Evolutionary conservation across 139 green algal genomes (phyloP).

Genomic region (Raphidocelis subcapitata): DNA sequence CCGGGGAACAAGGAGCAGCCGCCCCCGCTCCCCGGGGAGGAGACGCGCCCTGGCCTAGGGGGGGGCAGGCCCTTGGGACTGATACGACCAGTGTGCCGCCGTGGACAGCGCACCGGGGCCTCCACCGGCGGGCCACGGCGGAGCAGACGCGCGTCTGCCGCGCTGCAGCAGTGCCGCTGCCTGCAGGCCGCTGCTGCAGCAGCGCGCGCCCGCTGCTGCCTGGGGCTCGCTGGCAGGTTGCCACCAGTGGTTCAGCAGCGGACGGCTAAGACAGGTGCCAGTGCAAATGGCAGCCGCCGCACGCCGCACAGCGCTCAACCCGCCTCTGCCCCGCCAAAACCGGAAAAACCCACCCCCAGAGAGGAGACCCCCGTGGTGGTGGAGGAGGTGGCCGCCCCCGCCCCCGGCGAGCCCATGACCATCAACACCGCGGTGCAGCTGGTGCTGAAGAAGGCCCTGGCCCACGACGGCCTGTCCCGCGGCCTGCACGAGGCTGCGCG

Average conservation of each 20-base stretch:
- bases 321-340: too few relatives aligned
- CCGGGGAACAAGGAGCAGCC: not conserved
- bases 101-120: not conserved
- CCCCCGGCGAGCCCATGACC: slow-evolving; percentile 93
- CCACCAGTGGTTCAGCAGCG: too few relatives aligned
- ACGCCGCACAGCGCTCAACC: too few relatives aligned
- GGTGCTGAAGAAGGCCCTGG: slow-evolving; percentile 98
- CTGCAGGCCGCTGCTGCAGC: too few relatives aligned
- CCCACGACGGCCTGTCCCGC: slow-evolving; percentile 92
- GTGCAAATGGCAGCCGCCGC: too few relatives aligned
- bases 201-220: too few relatives aligned
- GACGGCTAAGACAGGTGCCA: too few relatives aligned
- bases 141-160: not conserved
- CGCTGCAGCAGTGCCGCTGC: not conserved
- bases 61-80: not conserved
- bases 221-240: too few relatives aligned
- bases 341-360: too few relatives aligned
- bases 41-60: not conserved
- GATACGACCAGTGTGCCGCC: not conserved
- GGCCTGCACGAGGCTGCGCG: slow-evolving; percentile 91
- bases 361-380: slow-evolving; percentile 57
- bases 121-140: not conserved
- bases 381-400: slow-evolving; percentile 58
- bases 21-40: not conserved
- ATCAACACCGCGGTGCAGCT: slow-evolving; percentile 92